phyloP scores from a whole-genome alignment of 1,284 basidiomycete species.

The Sporisorium iseilematis-ciliati region DNA sequence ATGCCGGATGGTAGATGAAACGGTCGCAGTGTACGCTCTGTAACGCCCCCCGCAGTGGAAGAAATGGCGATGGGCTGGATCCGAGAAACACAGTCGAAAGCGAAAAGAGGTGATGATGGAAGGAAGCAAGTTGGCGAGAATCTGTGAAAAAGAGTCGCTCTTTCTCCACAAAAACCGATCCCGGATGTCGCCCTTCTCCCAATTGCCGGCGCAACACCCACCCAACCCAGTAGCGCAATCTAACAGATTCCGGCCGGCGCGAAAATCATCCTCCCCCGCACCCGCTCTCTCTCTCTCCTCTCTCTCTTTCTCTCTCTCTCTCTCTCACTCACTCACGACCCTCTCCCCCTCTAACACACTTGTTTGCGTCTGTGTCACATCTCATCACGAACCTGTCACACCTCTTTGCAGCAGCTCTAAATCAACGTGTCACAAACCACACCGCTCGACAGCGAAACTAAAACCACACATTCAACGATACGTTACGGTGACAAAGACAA shows the following conservation, averaged over 20 bases:
- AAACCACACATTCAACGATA: not conserved
- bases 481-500: slow-evolving; percentile 6
- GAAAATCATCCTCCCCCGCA: not conserved
- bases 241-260: not conserved
- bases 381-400: too few relatives aligned
- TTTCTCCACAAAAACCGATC: slow-evolving; percentile 6
- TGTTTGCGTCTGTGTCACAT: too few relatives aligned
- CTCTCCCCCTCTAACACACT: too few relatives aligned
- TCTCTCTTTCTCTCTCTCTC: not conserved
- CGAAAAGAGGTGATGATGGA: too few relatives aligned
- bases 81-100: too few relatives aligned
- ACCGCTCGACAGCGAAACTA: not conserved
- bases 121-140: not conserved
- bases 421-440: too few relatives aligned
- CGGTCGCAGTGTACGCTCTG: too few relatives aligned
- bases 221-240: not conserved
- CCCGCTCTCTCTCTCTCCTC: too few relatives aligned
- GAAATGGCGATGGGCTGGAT: too few relatives aligned
- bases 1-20: too few relatives aligned
- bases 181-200: slow-evolving; percentile 13
- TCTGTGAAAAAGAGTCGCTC: not conserved
- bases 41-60: too few relatives aligned
- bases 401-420: too few relatives aligned
- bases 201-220: slow-evolving; percentile 9
- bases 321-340: not conserved